Conservation (phyloP, 2,329 filamentous ascomycete species). For the Penicillium rolfsii region DNA sequence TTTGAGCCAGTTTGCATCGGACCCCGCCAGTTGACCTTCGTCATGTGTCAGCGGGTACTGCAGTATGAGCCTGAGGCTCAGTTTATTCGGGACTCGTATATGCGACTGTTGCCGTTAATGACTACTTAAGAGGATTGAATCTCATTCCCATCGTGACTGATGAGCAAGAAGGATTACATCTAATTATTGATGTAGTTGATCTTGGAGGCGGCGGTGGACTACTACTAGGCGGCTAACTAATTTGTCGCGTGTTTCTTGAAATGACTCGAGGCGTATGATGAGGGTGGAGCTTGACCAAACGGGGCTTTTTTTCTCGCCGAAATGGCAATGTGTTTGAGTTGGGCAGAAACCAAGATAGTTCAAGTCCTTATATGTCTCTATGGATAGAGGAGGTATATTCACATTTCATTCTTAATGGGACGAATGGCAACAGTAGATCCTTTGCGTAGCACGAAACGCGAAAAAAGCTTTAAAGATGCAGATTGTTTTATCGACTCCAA, state of each 20-base stretch:
- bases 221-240: not conserved
- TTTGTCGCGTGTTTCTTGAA: not conserved
- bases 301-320: not conserved
- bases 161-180: not conserved
- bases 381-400: no score
- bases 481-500: not conserved
- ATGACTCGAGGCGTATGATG: not conserved
- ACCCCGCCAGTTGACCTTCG: not conserved
- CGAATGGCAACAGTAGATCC: conserved; percentile 54
- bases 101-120: not conserved
- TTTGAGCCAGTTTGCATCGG: not conserved
- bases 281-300: not conserved
- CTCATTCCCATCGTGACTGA: not conserved
- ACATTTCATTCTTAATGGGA: conserved; percentile 61
- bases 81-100: not conserved
- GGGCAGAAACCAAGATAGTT: not conserved
- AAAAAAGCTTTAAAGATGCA: not conserved
- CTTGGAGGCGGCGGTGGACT: not conserved
- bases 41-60: not conserved
- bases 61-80: not conserved
- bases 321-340: not conserved
- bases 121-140: no score
- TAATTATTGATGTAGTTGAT: not conserved
- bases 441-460: not conserved
- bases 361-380: not conserved